phyloP scores from a whole-genome alignment of 2,329 filamentous ascomycete species.

The Aspergillus sp. region DNA sequence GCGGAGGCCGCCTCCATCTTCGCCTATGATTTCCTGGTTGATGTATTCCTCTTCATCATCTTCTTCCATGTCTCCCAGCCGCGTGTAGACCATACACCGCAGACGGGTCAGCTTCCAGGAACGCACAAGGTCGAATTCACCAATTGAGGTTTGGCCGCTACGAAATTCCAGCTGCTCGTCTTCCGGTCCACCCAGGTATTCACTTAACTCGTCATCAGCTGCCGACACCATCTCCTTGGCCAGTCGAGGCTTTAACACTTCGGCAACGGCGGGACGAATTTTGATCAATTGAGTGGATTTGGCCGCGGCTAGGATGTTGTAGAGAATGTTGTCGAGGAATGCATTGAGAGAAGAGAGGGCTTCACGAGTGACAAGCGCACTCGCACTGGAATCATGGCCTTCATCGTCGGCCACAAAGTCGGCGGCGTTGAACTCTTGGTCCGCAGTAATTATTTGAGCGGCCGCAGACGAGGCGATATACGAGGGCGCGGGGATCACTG shows the following conservation, averaged over 20 bases:
- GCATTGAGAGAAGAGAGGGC: slow-evolving; percentile 81
- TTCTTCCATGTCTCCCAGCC: slow-evolving; percentile 94
- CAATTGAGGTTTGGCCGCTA: slow-evolving; percentile 52
- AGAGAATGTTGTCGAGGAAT: slow-evolving; percentile 91
- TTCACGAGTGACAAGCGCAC: slow-evolving; percentile 69
- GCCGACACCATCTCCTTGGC: slow-evolving; percentile 80
- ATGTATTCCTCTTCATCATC: slow-evolving; percentile 92
- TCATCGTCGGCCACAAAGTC: slow-evolving; percentile 70
- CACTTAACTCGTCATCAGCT: slow-evolving; percentile 82
- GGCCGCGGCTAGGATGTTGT: slow-evolving; percentile 80
- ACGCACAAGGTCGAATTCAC: slow-evolving; percentile 84
- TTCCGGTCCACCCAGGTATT: slow-evolving; percentile 78
- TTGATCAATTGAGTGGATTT: slow-evolving; percentile 74
- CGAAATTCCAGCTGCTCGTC: slow-evolving; percentile 70
- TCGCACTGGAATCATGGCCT: slow-evolving; percentile 65
- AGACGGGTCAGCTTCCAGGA: slow-evolving; percentile 92
- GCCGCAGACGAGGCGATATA: slow-evolving; percentile 89
- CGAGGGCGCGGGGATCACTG: slow-evolving; percentile 73
- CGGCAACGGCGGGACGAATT: slow-evolving; percentile 78
- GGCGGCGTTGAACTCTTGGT: slow-evolving; percentile 74
- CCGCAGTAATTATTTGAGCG: slow-evolving; percentile 86
- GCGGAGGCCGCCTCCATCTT: slow-evolving; percentile 58
- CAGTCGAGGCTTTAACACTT: slow-evolving; percentile 85
- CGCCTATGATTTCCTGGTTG: slow-evolving; percentile 72
- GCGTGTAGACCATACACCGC: slow-evolving; percentile 97